Evolutionary conservation across 2,329 filamentous ascomycete genomes (phyloP).

Genomic region (Colletotrichum sp.): DNA sequence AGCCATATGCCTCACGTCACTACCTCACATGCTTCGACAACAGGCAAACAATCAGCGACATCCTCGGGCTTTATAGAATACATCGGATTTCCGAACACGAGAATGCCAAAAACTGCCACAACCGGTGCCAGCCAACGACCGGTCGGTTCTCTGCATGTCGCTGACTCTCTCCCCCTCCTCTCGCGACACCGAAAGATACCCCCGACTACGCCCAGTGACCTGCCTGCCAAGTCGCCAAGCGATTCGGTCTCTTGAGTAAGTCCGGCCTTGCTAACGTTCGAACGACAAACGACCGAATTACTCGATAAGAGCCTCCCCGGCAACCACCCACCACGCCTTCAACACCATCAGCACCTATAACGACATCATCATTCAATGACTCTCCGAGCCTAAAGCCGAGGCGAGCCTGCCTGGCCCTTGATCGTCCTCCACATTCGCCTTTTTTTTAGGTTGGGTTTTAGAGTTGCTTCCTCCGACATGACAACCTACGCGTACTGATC

Average conservation of each 20-base stretch:
- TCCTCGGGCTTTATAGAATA: neutral
- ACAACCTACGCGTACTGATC: conserved; percentile 10
- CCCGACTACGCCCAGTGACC: neutral
- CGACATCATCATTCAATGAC: neutral
- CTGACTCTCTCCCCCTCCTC: neutral
- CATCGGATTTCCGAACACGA: neutral
- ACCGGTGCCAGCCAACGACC: neutral
- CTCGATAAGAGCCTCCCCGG: neutral
- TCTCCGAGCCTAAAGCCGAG: neutral
- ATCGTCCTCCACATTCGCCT: neutral
- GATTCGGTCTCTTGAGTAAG: neutral
- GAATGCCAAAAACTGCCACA: neutral
- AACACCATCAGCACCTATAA: neutral
- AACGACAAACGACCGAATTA: neutral
- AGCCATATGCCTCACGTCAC: neutral
- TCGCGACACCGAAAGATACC: neutral
- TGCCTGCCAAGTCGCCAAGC: neutral
- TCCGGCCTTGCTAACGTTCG: neutral
- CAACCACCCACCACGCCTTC: neutral
- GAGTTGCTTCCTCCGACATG: conserved; percentile 8
- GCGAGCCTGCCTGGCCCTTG: neutral
- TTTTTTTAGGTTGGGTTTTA: neutral
- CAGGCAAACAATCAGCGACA: neutral
- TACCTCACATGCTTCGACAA: neutral
- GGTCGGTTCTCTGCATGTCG: neutral